These are phyloP conservation scores for Phalaenopsis hybrid DNA, from an alignment of 116 monocot species.

Conservation along the genomic window DNA sequence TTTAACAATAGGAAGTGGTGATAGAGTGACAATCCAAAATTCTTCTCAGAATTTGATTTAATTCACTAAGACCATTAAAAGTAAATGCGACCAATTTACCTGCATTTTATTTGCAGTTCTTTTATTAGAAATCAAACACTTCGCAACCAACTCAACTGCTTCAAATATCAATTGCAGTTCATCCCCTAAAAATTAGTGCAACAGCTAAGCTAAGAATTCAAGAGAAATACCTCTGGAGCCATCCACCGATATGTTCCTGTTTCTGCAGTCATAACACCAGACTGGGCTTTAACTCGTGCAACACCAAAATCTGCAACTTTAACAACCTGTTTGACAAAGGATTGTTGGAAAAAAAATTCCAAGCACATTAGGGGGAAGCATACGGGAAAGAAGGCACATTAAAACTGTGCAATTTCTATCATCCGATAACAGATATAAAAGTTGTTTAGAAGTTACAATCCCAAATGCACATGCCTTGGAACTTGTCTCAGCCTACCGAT, in stretches of 20 bases:
- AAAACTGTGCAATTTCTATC: not conserved
- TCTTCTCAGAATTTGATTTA: not conserved
- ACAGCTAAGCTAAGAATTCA: not conserved
- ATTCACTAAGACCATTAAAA: not conserved
- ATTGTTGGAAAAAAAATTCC: not conserved
- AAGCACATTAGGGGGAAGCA: not conserved
- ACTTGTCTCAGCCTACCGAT: not conserved
- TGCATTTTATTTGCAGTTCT: not conserved
- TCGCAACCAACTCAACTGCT: not conserved
- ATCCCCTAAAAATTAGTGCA: not conserved
- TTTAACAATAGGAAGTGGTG: no score
- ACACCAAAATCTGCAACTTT: constrained; percentile 50
- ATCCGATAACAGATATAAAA: not conserved
- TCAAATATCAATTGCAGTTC: not conserved
- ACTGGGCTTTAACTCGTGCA: constrained; percentile 36
- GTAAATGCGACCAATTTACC: not conserved
- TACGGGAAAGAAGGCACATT: not conserved
- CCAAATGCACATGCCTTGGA: not conserved
- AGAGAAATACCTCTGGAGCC: constrained; percentile 38
- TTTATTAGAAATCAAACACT: not conserved
- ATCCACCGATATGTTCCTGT: constrained; percentile 49
- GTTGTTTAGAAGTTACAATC: not conserved
- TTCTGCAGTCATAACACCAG: constrained; percentile 49
- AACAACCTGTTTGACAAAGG: constrained; percentile 20
- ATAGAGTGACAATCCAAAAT: no score